phyloP scores from a whole-genome alignment of 495 filamentous ascomycete genomes.

The Trichoderma orchidacearum region DNA sequence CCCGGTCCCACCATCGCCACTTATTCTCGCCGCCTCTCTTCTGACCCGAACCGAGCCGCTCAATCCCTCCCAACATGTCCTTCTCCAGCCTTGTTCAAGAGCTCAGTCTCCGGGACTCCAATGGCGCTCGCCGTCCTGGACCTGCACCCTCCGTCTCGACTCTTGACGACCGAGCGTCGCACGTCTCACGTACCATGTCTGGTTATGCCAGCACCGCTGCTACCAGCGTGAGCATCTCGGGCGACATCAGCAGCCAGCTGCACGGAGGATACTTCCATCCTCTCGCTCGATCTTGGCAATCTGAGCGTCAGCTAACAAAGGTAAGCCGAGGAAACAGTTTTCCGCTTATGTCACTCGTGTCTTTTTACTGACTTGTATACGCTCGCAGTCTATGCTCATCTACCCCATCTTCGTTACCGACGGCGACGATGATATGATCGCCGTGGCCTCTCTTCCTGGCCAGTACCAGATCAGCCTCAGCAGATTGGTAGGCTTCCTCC shows the following conservation, averaged over 20 bases:
- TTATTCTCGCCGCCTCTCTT: too few species aligned
- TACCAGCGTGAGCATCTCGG: constrained; percentile 86
- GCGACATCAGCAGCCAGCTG: constrained; percentile 87
- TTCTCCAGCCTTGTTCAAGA: constrained; percentile 86
- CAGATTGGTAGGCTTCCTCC: constrained; percentile 68
- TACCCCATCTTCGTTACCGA: constrained; percentile 96
- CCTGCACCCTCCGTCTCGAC: constrained; percentile 35
- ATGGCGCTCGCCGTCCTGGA: constrained; percentile 24
- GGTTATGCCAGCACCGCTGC: constrained; percentile 70
- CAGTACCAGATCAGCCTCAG: constrained; percentile 82
- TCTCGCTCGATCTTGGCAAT: constrained; percentile 83
- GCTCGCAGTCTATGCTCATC: constrained; percentile 79
- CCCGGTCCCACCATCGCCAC: background rate
- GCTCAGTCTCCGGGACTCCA: constrained; percentile 49
- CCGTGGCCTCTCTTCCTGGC: constrained; percentile 78
- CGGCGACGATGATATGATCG: constrained; percentile 77
- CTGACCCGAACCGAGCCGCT: background rate
- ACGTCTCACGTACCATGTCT: constrained; percentile 60
- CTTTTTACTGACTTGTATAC: background rate
- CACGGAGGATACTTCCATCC: constrained; percentile 93
- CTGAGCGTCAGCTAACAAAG: constrained; percentile 94
- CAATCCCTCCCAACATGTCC: constrained; percentile 44
- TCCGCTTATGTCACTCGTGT: too few species aligned
- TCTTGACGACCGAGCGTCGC: constrained; percentile 43
- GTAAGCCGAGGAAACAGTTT: constrained; percentile 29